Evolutionary conservation across 2,329 filamentous ascomycete species (phyloP).

Genomic region (Aotearoamyces nothofagi): DNA sequence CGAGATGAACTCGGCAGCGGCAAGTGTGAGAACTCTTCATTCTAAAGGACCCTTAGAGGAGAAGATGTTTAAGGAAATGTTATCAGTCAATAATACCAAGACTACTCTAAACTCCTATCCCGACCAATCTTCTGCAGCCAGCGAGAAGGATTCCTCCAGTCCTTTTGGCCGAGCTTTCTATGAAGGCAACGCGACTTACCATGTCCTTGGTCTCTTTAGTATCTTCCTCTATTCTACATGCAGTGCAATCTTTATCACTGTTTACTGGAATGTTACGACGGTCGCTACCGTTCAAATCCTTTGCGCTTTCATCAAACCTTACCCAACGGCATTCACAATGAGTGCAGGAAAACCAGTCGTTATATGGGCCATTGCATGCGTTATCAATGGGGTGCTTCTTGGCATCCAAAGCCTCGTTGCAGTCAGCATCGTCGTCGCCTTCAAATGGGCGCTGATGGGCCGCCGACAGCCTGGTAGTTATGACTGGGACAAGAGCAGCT

Average conservation of each 20-base stretch:
- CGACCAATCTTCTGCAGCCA: slow-evolving; percentile 1
- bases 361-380: slow-evolving; percentile 25
- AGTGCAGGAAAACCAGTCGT: slow-evolving; percentile 18
- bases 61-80: too few species aligned
- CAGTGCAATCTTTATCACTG: slow-evolving; percentile 27
- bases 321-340: slow-evolving; percentile 15
- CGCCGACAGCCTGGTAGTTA: slow-evolving; percentile 34
- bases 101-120: not conserved
- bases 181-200: slow-evolving; percentile 31
- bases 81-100: not conserved
- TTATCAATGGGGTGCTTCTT: slow-evolving; percentile 26
- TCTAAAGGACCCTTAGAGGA: too few species aligned
- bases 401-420: slow-evolving; percentile 27
- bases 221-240: slow-evolving; percentile 35
- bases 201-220: slow-evolving; percentile 28
- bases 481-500: slow-evolving; percentile 39
- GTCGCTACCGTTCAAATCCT: slow-evolving; percentile 32
- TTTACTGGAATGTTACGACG: slow-evolving; percentile 35
- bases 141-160: slow-evolving; percentile 16
- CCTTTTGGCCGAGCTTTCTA: slow-evolving; percentile 43
- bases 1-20: not conserved
- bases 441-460: slow-evolving; percentile 37
- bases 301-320: slow-evolving; percentile 17
- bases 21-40: not conserved
- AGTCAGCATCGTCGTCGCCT: slow-evolving; percentile 25